Evolutionary conservation across 805 yeast genomes (phyloP).

Genomic region (Lachancea meyersii): DNA sequence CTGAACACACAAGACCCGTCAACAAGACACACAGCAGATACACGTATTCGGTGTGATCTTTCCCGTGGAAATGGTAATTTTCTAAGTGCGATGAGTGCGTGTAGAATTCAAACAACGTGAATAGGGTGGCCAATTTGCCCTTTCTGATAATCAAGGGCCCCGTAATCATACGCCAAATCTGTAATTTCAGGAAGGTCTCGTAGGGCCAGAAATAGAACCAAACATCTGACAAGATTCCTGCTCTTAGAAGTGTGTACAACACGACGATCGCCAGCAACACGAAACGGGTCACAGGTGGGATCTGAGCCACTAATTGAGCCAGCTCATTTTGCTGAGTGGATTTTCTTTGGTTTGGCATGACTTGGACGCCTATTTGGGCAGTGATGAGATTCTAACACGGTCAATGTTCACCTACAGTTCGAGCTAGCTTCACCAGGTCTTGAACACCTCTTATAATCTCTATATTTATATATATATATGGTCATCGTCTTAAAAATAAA

Average conservation of each 20-base stretch:
- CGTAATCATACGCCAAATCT: conserved; percentile 28
- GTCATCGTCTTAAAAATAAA: too few species aligned
- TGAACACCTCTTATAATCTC: too few species aligned
- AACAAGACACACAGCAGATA: conserved; percentile 25
- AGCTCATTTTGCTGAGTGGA: conserved; percentile 4
- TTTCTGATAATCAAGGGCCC: conserved; percentile 22
- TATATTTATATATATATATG: too few species aligned
- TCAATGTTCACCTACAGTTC: background rate
- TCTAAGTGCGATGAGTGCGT: conserved; percentile 26
- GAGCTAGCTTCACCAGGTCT: too few species aligned
- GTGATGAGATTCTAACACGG: too few species aligned
- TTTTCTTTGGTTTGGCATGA: conserved; percentile 1
- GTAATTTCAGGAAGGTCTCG: conserved; percentile 13
- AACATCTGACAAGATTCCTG: conserved; percentile 33
- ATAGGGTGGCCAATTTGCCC: conserved; percentile 22
- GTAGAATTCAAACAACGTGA: conserved; percentile 26
- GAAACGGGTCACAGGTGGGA: conserved; percentile 56
- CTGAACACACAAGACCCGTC: conserved; percentile 10
- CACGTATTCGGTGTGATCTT: conserved; percentile 20
- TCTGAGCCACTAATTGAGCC: conserved; percentile 17
- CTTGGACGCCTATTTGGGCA: too few species aligned
- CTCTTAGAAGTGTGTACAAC: conserved; percentile 37
- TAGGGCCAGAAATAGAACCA: conserved; percentile 36
- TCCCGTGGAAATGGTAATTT: conserved; percentile 16
- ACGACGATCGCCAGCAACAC: conserved; percentile 45